Evolutionary conservation across 2,329 filamentous ascomycete species (phyloP).

Genomic region (Plenodomus tracheiphilus): DNA sequence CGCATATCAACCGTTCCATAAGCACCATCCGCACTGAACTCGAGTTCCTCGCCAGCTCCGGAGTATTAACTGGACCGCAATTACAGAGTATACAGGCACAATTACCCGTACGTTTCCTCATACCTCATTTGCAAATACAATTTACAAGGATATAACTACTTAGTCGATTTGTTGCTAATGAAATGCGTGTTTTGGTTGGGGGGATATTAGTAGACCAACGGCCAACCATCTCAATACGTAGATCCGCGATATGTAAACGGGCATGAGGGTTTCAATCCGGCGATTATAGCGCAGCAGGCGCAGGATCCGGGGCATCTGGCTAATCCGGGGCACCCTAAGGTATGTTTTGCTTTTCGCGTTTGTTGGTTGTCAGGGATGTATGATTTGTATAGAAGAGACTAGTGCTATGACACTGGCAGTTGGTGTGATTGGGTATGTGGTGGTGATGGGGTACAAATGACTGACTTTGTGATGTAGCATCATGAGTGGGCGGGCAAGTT

Average conservation of each 20-base stretch:
- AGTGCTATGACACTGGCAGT: no score
- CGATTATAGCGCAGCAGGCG: slow-evolving; percentile 21
- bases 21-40: slow-evolving; percentile 19
- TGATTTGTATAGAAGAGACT: no score
- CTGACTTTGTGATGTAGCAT: slow-evolving; percentile 8
- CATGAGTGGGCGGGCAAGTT: slow-evolving; percentile 25
- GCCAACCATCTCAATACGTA: slow-evolving; percentile 20
- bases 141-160: no score
- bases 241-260: slow-evolving; percentile 18
- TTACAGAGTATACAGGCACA: slow-evolving; percentile 23
- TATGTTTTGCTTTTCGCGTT: no score
- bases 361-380: no score
- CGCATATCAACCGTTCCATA: slow-evolving; percentile 20
- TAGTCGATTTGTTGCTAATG: no score
- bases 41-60: slow-evolving; percentile 18
- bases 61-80: slow-evolving; percentile 18
- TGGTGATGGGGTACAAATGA: background rate
- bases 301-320: slow-evolving; percentile 24
- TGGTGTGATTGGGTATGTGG: no score
- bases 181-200: no score
- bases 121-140: no score
- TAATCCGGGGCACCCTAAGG: slow-evolving; percentile 20
- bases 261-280: slow-evolving; percentile 20
- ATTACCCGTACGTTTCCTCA: slow-evolving; percentile 13
- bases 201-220: slow-evolving; percentile 15